These are phyloP conservation scores for Phytophthora hibernalis DNA, from an alignment of 352 stramenopile species.

Conservation along the genomic window DNA sequence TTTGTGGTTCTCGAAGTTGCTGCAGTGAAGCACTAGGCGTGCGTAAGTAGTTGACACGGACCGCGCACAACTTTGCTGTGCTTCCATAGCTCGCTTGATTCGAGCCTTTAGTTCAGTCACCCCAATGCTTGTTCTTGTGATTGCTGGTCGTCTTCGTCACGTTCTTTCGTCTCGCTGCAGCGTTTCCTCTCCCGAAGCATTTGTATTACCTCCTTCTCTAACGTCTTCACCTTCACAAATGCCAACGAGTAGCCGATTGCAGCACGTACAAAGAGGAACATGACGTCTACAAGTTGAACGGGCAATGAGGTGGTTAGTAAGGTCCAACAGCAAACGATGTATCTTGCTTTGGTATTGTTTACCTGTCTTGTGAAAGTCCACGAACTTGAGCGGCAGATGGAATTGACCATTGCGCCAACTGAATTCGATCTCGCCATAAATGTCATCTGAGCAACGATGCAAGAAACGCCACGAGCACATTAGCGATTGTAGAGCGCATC, in stretches of 20 bases:
- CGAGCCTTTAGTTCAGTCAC: constrained; percentile 37
- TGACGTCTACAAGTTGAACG: constrained; percentile 51
- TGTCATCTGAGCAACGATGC: constrained; percentile 47
- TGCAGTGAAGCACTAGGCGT: constrained; percentile 79
- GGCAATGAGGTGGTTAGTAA: background rate
- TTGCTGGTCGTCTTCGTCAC: constrained; percentile 38
- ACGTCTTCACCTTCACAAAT: constrained; percentile 61
- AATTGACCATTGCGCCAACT: constrained; percentile 55
- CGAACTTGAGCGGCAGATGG: constrained; percentile 71
- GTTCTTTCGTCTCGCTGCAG: constrained; percentile 23
- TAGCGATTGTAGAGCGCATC: background rate
- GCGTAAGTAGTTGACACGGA: constrained; percentile 66
- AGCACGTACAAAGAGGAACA: constrained; percentile 75
- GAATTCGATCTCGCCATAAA: constrained; percentile 74
- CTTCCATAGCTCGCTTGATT: constrained; percentile 38
- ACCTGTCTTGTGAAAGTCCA: constrained; percentile 72
- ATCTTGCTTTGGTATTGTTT: background rate
- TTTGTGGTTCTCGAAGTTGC: constrained; percentile 86
- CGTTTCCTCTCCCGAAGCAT: constrained; percentile 37
- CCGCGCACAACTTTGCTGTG: constrained; percentile 37
- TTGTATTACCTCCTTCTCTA: constrained; percentile 54
- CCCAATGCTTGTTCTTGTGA: constrained; percentile 15
- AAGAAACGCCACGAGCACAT: background rate
- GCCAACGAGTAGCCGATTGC: constrained; percentile 71
- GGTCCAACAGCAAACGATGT: background rate